A percentile compares a stretch with the other conserved stretches of the same genome.
Evolutionary conservation across 495 filamentous ascomycete species (phyloP).

Genomic region (Penicillium nucicola): DNA sequence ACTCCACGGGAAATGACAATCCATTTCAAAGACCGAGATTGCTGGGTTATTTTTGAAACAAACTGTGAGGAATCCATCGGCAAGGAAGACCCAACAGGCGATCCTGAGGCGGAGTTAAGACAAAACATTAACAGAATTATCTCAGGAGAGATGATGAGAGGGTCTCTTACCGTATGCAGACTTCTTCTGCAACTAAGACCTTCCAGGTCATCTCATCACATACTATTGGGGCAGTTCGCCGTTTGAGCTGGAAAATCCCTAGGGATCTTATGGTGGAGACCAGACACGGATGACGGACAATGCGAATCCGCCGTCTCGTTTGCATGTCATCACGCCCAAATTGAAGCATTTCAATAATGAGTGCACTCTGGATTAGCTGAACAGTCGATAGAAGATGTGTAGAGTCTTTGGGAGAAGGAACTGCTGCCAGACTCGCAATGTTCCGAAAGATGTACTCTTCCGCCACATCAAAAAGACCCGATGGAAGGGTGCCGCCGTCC

Average conservation of each 20-base stretch:
- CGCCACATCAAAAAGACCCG: constrained; percentile 33
- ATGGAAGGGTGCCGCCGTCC: constrained; percentile 19
- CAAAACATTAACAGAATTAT: background rate
- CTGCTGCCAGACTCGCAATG: constrained; percentile 19
- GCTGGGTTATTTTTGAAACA: constrained; percentile 38
- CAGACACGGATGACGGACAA: constrained; percentile 36
- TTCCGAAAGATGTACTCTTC: constrained; percentile 39
- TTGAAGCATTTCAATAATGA: constrained; percentile 42
- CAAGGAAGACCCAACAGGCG: constrained; percentile 36
- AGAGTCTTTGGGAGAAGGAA: constrained; percentile 7
- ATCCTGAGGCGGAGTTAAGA: constrained; percentile 15
- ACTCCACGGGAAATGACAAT: constrained; percentile 36
- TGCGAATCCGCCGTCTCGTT: constrained; percentile 36
- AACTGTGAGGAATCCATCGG: constrained; percentile 38
- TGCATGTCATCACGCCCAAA: constrained; percentile 32
- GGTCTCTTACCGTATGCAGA: constrained; percentile 28
- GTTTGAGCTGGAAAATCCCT: constrained; percentile 29
- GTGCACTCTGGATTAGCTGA: constrained; percentile 32
- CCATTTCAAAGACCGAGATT: constrained; percentile 36
- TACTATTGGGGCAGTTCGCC: constrained; percentile 9
- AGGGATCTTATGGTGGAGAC: constrained; percentile 34
- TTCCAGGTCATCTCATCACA: constrained; percentile 28
- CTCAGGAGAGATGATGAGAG: background rate
- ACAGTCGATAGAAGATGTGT: constrained; percentile 15
- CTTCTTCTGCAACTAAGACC: constrained; percentile 30